Evolutionary conservation across 805 yeast species (phyloP), one percentile per base, ranked within the genome.

Genomic region (Barnettozyma botsteinii): DNA sequence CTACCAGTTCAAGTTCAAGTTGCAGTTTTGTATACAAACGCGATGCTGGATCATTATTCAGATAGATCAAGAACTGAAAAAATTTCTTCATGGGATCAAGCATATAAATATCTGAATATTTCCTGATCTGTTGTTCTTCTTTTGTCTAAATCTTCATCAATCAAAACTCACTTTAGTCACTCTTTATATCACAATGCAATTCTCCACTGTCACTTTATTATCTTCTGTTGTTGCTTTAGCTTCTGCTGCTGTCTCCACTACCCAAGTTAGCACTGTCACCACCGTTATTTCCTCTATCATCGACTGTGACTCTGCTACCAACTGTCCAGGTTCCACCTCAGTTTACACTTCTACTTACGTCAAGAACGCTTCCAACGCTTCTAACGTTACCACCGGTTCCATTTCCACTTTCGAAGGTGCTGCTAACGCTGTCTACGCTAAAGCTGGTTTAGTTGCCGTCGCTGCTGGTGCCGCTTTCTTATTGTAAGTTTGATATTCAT

Each of bases 391-490:
- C 28, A 25, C 40, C 34, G 53, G 55, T 38, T 19, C 56, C 8
- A 46, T 58, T 35, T 32, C 61, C 34, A 45, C 57, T 30, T 58
- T 32, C 45, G 53, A 43, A 39, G 62, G 59, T 58, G 54, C 50
- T 46, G 63, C 56, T 43, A 41, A 45, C 47, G 40, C 34, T 37
- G 32, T 43, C 42, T 46, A 41, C 47, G 57, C 54, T 38, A 47
- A 49, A 41, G 55, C 53, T 31, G 62, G 60, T 52, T 57, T 51
- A 38, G 61, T 54, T 37, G 61, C 51, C 37, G 41, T 48, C 18
- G 61, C 55, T 33, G 62, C 49, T 48, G 52, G 47, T 33, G 61
- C 51, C 40, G 56, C 59, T 36, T 44, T 59, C 28, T 48, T 53
- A 45, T 50, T 59, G 49, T 59, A 56, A 55, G 52, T 33, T 25